Conservation (phyloP, 768 basidiomycete species). For the Trametes maxima region DNA sequence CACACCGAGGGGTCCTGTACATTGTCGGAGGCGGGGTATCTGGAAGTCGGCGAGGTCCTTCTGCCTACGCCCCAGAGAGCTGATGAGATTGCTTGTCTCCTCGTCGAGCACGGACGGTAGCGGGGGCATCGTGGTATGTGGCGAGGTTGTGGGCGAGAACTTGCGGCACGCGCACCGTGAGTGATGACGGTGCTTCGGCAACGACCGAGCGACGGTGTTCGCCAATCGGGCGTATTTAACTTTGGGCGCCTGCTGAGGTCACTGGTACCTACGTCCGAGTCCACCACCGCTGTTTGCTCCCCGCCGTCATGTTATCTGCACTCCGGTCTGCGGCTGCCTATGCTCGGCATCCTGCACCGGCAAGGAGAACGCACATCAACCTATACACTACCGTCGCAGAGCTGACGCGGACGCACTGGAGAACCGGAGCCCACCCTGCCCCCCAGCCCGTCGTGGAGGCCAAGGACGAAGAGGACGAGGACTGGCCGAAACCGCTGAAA, state of each 20-base stretch:
- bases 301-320: slow-evolving; percentile 7
- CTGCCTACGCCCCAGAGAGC: slow-evolving; percentile 54
- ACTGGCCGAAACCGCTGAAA: slow-evolving; percentile 14
- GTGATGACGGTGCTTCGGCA: not conserved
- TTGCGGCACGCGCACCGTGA: not conserved
- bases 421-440: slow-evolving; percentile 27
- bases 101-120: slow-evolving; percentile 56
- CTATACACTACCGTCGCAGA: slow-evolving; percentile 29
- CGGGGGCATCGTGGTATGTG: slow-evolving; percentile 56
- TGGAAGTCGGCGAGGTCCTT: slow-evolving; percentile 70
- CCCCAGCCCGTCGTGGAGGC: slow-evolving; percentile 25
- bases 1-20: slow-evolving; percentile 64
- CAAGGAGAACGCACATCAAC: slow-evolving; percentile 23
- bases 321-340: not conserved
- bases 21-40: slow-evolving; percentile 71
- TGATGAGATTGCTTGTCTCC: slow-evolving; percentile 53
- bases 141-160: not conserved
- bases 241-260: not conserved
- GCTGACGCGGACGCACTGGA: slow-evolving; percentile 27
- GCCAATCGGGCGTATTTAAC: not conserved
- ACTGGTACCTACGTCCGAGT: no score
- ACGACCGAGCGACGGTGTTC: no score
- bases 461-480: slow-evolving; percentile 9
- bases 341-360: not conserved
- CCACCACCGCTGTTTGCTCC: not conserved